Evolutionary conservation across 352 stramenopile species (phyloP), one percentile per base, ranked within the genome.

Genomic region (Phytophthora tentaculata): DNA sequence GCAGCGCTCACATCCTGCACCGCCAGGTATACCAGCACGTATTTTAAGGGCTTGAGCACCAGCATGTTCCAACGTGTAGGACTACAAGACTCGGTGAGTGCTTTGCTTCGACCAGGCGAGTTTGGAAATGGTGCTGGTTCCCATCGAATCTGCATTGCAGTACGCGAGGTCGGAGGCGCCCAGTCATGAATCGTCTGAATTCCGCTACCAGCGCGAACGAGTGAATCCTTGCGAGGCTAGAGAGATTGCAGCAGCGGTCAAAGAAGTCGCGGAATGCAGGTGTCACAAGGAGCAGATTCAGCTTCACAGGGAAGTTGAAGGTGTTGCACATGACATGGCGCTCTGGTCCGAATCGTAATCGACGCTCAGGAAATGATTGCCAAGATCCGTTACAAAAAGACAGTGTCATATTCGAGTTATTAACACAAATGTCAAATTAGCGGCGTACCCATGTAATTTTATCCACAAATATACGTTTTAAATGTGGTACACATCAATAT

Each of bases 221-320:
- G 53, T 73, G 65, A 69, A 73, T 73, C 59, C 65, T 68, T 44
- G 64, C 45, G 56, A 66, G 49, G 55, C 32, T 44, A 55, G 32
- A 63, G 53, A 58, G 53, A 32, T 55, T n/a, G n/a, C 48, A 54
- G 48, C 32, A 14, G n/a, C 26, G 48, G 43, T 56, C 26, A 67
- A 51, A 44, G 39, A 44, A 12, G 19, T 37, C 43, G 9, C 44
- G 0, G n/a, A 6, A n/a, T 50, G 44, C 20, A 67, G 14, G 44
- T 72, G 64, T 68, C 57, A 45, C 64, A 68, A 55, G 22, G 23
- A 64, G 65, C 65, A 73, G 65, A 73, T 73, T 73, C 65, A 73
- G 65, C 22, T 67, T 67, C 56, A 71, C 24, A 14, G 14, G 19
- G 52, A 63, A 51, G 53, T 64, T 69, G 56, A 61, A 61, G 39